Conservation (phyloP, 2,329 filamentous ascomycete genomes). For the Ophiostoma sp. region DNA sequence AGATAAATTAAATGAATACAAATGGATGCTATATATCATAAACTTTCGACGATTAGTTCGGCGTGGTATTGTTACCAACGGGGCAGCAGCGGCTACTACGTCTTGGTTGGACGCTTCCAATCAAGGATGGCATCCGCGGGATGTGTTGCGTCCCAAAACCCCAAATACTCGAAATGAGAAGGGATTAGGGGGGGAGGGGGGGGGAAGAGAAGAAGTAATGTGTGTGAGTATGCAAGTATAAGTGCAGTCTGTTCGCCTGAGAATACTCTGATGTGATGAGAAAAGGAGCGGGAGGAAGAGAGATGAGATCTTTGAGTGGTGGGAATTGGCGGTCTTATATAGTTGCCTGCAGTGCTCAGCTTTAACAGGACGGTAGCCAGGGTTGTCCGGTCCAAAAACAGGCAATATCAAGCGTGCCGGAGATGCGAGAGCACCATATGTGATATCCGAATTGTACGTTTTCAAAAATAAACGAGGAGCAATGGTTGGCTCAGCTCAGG, state of each 20-base stretch:
- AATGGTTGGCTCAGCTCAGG: slow-evolving; percentile 22
- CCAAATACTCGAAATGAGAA: not conserved
- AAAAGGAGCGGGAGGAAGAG: not conserved
- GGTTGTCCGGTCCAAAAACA: not conserved
- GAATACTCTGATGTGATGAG: not conserved
- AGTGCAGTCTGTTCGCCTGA: not conserved
- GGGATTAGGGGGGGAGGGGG: not conserved
- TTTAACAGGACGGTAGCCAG: not conserved
- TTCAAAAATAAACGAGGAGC: slow-evolving; percentile 14
- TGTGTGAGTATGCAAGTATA: not conserved
- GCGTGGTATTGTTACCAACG: not conserved
- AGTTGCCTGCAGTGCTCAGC: not conserved
- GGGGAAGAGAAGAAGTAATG: not conserved
- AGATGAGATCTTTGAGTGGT: not conserved
- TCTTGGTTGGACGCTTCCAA: slow-evolving; percentile 28
- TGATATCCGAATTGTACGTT: slow-evolving; percentile 17
- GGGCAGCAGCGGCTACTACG: slow-evolving; percentile 27
- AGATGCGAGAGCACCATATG: not conserved
- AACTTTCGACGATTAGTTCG: not conserved
- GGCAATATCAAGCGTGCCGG: slow-evolving; percentile 5
- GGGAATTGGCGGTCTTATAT: slow-evolving; percentile 4
- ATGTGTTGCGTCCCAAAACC: not conserved
- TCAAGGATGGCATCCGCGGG: slow-evolving; percentile 18
- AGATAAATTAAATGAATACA: not conserved
- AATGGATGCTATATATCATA: not conserved